A percentile compares a stretch with the other conserved stretches of the same genome.
These are phyloP conservation scores for Acer campestre DNA, from an alignment of 345 rosid species.

Conservation along the genomic window DNA sequence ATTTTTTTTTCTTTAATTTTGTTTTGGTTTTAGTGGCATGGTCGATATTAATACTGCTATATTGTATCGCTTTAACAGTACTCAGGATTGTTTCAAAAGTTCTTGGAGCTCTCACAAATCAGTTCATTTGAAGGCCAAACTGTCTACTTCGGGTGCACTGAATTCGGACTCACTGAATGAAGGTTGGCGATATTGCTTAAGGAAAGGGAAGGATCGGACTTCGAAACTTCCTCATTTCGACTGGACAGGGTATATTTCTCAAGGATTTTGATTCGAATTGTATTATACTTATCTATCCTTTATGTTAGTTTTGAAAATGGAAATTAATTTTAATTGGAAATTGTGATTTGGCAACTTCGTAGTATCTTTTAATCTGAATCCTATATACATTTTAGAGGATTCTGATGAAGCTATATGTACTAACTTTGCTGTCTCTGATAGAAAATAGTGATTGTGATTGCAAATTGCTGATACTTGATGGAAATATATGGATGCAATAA, in stretches of 20 bases:
- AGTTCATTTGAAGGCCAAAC: slow-evolving; percentile 76
- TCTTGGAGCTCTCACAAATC: slow-evolving; percentile 94
- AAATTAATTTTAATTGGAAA: neutral
- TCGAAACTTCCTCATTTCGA: slow-evolving; percentile 76
- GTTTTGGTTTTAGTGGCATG: neutral
- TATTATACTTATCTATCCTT: neutral
- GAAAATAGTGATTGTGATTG: neutral
- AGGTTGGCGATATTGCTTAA: slow-evolving; percentile 83
- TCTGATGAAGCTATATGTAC: neutral
- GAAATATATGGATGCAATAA: neutral
- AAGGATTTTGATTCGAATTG: neutral
- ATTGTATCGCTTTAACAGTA: slow-evolving; percentile 35
- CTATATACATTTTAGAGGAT: neutral
- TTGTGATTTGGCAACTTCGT: neutral
- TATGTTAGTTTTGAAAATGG: neutral
- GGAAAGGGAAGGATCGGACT: slow-evolving; percentile 68
- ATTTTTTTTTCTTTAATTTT: neutral
- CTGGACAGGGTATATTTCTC: slow-evolving; percentile 87
- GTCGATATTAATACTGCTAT: slow-evolving; percentile 10
- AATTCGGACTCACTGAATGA: slow-evolving; percentile 44
- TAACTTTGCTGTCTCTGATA: neutral
- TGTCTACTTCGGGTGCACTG: slow-evolving; percentile 43
- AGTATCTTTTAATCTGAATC: neutral
- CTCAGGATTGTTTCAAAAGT: slow-evolving; percentile 95
- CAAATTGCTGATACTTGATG: neutral